Evolutionary conservation across 2,329 filamentous ascomycete species (phyloP).

Genomic region (Stachybotrys echinatus): DNA sequence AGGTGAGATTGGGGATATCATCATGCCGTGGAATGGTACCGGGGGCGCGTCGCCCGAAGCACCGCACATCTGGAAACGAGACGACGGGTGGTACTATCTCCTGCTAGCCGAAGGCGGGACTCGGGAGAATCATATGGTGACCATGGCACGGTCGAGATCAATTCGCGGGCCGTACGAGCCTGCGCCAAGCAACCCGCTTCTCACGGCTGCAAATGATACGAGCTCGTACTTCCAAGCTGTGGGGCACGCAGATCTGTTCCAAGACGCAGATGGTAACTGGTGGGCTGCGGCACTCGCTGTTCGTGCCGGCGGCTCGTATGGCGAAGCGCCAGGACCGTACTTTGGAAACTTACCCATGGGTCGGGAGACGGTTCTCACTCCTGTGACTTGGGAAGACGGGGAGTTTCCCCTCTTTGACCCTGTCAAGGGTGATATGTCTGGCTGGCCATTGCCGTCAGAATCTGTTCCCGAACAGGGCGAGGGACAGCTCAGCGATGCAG

Average conservation of each 20-base stretch:
- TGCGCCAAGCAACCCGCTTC: slow-evolving; percentile 36
- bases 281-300: slow-evolving; percentile 10
- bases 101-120: slow-evolving; percentile 45
- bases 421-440: slow-evolving; percentile 19
- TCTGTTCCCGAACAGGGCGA: not conserved
- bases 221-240: slow-evolving; percentile 34
- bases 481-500: not conserved
- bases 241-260: slow-evolving; percentile 40
- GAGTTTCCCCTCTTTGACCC: slow-evolving; percentile 35
- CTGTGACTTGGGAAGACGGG: slow-evolving; percentile 41
- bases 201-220: slow-evolving; percentile 32
- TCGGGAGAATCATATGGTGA: slow-evolving; percentile 32
- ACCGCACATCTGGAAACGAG: slow-evolving; percentile 39
- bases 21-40: slow-evolving; percentile 38
- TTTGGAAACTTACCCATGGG: slow-evolving; percentile 43
- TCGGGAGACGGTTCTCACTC: slow-evolving; percentile 43
- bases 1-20: too few relatives aligned
- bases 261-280: slow-evolving; percentile 20
- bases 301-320: slow-evolving; percentile 13
- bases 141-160: slow-evolving; percentile 33
- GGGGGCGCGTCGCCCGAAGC: slow-evolving; percentile 34
- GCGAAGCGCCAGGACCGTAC: slow-evolving; percentile 9
- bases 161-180: slow-evolving; percentile 38
- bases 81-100: slow-evolving; percentile 40
- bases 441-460: not conserved